Evolutionary conservation across 352 stramenopile genomes (phyloP).

Genomic region (Globisporangium megalacanthum): DNA sequence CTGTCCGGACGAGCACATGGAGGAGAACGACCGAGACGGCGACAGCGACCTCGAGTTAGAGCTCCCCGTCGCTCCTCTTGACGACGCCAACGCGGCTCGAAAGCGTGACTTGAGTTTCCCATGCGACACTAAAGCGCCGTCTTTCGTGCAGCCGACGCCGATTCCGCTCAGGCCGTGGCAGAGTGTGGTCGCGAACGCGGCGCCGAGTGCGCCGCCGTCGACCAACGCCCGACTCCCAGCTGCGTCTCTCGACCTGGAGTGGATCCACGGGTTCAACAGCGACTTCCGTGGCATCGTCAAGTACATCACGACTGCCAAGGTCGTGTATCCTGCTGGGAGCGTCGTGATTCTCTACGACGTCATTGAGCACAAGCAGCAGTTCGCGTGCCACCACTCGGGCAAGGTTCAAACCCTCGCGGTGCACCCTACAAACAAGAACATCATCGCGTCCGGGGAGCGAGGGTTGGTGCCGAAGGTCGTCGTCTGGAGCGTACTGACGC

Average conservation of each 20-base stretch:
- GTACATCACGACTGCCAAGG: conserved; percentile 59
- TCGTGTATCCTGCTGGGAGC: conserved; percentile 57
- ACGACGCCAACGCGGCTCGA: conserved; percentile 14
- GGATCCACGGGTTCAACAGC: conserved; percentile 80
- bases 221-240: conserved; percentile 44
- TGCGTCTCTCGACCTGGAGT: conserved; percentile 67
- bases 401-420: conserved; percentile 53
- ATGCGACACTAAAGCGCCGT: conserved; percentile 34
- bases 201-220: conserved; percentile 46
- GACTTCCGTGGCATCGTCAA: conserved; percentile 47
- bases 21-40: conserved; percentile 40
- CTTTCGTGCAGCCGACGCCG: conserved; percentile 20
- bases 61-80: conserved; percentile 1
- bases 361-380: conserved; percentile 65
- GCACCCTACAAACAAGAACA: conserved; percentile 36
- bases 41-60: conserved; percentile 54
- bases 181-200: conserved; percentile 47
- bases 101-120: conserved; percentile 50
- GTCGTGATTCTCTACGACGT: conserved; percentile 65
- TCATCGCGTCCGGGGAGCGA: conserved; percentile 60
- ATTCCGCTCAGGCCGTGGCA: conserved; percentile 52
- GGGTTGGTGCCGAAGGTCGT: conserved; percentile 54
- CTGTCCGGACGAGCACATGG: conserved; percentile 39
- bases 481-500: conserved; percentile 47
- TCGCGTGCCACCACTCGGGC: conserved; percentile 56